Base-by-base conservation (phyloP, 2,329 filamentous ascomycete species). In the Ceratocystis cubensis region DNA sequence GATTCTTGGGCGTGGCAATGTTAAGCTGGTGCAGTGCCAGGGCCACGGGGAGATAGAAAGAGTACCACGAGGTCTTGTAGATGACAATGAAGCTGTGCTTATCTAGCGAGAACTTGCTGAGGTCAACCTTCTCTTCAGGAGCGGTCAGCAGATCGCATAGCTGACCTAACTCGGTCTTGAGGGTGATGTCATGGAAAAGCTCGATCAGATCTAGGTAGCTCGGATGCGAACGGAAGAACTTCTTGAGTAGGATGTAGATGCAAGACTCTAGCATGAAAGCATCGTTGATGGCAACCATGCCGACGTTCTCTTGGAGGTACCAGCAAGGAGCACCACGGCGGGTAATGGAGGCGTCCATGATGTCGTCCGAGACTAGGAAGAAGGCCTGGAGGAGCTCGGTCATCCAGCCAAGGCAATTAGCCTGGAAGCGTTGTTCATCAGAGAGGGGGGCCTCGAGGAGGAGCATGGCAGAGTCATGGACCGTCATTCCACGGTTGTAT, bases 31-130 rank as follows among this genome's bases (percentile, higher is more conserved):
- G 82, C 72, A 99, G 82, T 4, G 94, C 90, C 57, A 99, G 84
- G 8, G 91, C 93, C 66, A 99, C 91, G 68, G 94, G 94, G 15
- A 99, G 88, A 80, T 97, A 97, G 83, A 99, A 99, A 74, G 89
- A 95, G 82, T 99, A 99, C 82, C 95, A 99, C 64, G 94, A 92
- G 28, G 94, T 99, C 86, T 99, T 99, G 86, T 96, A 97, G 78
- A 96, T 89, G 79, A 99, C 94, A 74, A 99, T 99, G 82, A 97
- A 99, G 73, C 82, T 86, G 82, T 96, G 96, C 82, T 96, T 99
- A 69, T 92, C 84, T 77, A 96, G 82, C 76, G 86, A 91, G 82
- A 99, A 99, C 81, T 96, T 96, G 82, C 89, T 82, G 70, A 99
- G 86, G 78, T 97, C 86, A 73, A 97, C 89, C 69, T 87, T 81